Evolutionary conservation across 2,329 filamentous ascomycete genomes (phyloP).

Genomic region (Coniochaeta ligniaria): DNA sequence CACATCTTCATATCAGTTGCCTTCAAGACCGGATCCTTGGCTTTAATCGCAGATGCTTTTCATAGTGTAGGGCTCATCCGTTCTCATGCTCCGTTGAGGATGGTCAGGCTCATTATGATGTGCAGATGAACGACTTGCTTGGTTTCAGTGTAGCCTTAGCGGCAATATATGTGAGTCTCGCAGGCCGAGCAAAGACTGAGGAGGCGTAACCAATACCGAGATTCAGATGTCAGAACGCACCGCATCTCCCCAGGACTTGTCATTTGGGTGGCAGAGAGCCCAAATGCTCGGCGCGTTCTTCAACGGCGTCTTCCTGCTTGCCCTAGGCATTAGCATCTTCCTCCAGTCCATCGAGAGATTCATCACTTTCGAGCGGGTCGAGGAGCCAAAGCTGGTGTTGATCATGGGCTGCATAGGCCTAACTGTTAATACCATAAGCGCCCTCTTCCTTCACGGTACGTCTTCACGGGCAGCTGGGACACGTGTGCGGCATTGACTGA

Average conservation of each 20-base stretch:
- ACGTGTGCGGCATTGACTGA: background rate
- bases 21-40: slow-evolving; percentile 64
- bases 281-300: slow-evolving; percentile 72
- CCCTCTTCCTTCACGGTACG: slow-evolving; percentile 57
- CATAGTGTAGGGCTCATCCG: slow-evolving; percentile 54
- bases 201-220: slow-evolving; percentile 2
- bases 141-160: slow-evolving; percentile 60
- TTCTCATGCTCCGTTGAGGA: background rate
- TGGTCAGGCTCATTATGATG: background rate
- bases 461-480: background rate
- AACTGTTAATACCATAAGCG: slow-evolving; percentile 59
- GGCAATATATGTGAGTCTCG: slow-evolving; percentile 25
- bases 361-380: slow-evolving; percentile 47
- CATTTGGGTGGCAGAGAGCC: slow-evolving; percentile 72
- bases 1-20: slow-evolving; percentile 37
- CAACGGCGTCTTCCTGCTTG: slow-evolving; percentile 69
- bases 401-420: slow-evolving; percentile 64
- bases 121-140: slow-evolving; percentile 63
- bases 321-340: slow-evolving; percentile 64
- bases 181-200: background rate
- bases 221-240: slow-evolving; percentile 48
- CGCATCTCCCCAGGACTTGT: slow-evolving; percentile 49
- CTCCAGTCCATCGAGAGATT: slow-evolving; percentile 69
- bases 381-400: slow-evolving; percentile 59
- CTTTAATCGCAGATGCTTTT: slow-evolving; percentile 70